These are phyloP conservation scores for Wickerhamomyces xylosicus DNA, from an alignment of 805 yeast species.

Conservation along the genomic window DNA sequence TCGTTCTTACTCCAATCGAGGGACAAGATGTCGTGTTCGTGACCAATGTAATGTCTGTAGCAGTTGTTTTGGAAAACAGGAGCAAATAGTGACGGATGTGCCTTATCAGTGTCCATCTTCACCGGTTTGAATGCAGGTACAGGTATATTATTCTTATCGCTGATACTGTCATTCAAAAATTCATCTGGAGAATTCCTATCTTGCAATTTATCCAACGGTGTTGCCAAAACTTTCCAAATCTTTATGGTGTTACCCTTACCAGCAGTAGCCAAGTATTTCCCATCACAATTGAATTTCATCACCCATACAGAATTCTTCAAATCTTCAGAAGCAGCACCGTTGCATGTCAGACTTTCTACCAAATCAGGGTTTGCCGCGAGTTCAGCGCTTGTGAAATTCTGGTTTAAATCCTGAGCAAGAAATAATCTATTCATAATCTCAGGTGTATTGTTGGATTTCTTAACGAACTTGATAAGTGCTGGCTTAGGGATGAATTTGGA, in stretches of 20 bases:
- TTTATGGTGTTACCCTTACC: slow-evolving; percentile 63
- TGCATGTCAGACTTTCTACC: neutral
- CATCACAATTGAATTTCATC: slow-evolving; percentile 67
- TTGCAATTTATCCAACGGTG: slow-evolving; percentile 56
- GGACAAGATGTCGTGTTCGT: slow-evolving; percentile 58
- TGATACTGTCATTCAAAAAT: neutral
- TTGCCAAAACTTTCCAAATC: slow-evolving; percentile 73
- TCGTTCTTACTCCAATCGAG: slow-evolving; percentile 85
- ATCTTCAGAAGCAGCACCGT: neutral
- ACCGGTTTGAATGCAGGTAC: neutral
- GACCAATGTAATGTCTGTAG: slow-evolving; percentile 49
- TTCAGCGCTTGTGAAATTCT: slow-evolving; percentile 1
- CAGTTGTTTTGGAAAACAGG: slow-evolving; percentile 75
- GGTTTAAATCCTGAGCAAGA: slow-evolving; percentile 53
- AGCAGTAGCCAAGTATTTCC: slow-evolving; percentile 75
- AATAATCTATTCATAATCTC: slow-evolving; percentile 41
- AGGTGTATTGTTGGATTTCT: slow-evolving; percentile 35
- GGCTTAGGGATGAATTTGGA: slow-evolving; percentile 37
- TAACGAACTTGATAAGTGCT: slow-evolving; percentile 41
- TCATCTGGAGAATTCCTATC: slow-evolving; percentile 10
- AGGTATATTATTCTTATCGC: neutral
- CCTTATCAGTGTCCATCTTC: slow-evolving; percentile 1
- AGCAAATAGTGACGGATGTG: slow-evolving; percentile 33
- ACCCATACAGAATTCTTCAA: slow-evolving; percentile 49
- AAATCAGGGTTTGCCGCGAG: neutral